Evolutionary conservation across 306 rosid genomes (phyloP), one percentile per base, ranked within the genome.

Genomic region (Medicago ruthenica): DNA sequence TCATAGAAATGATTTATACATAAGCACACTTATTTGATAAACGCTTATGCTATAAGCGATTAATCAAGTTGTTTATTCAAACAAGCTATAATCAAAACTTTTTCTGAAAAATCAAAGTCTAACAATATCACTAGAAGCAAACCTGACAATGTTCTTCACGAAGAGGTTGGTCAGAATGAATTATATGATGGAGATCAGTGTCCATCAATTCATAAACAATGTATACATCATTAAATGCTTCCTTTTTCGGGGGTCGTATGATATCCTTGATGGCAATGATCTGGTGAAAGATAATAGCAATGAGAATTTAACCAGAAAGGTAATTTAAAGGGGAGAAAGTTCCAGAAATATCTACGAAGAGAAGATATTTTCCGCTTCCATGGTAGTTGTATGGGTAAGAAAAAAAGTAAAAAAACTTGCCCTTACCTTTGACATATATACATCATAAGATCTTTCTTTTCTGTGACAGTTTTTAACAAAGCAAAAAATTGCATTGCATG

Each of bases 161-260:
- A 31, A 85, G 78, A 50, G 65, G 79, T 75, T 85, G 88, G 20
- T 85, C 85, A 71, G 86, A 81, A 66, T 80, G 88, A 82, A 85
- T 85, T 42, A 85, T 85, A 18, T 81, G 88, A 70, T 85, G 88
- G 64, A 85, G 88, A 68, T 85, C 83, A 81, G 88, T 85, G 83
- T 85, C 88, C 88, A 85, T 85, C 77, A 85, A 64, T 64, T 85
- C 88, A 79, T 81, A 85, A 17, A 83, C 88, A 75, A 83, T 79
- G 81, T 67, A 80, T 34, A 78, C 88, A 68, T 85, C 80, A 73
- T 81, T 79, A 66, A 79, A 82, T 31, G 74, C 82, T 48, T 78
- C 83, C 75, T 73, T 87, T 69, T 76, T 73, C 8, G 83, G 83
- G 51, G 88, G 88, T 48, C 84, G 70, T 64, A 79, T 74, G 61